Conservation (phyloP, 176 grass and related monocot genomes). For the Secale cereale region DNA sequence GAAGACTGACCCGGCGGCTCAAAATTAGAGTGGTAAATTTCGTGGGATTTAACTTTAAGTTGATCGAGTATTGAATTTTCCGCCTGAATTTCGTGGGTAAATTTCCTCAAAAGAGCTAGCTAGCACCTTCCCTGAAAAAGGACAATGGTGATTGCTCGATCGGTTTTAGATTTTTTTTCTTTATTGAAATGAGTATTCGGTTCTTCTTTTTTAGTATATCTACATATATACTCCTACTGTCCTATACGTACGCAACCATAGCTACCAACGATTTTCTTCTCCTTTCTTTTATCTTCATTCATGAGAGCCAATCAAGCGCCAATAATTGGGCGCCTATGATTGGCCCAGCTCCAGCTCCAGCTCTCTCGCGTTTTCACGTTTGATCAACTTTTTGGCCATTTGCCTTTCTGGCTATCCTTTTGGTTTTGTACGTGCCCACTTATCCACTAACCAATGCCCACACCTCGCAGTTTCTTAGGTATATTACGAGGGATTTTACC, state of each 20-base stretch:
- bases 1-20: no score
- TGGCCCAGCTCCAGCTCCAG: neutral
- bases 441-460: constrained; percentile 17
- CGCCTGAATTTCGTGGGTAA: no score
- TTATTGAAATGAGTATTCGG: no score
- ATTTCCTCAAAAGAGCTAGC: no score
- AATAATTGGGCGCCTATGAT: constrained; percentile 32
- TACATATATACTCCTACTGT: constrained; percentile 1
- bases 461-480: neutral
- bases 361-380: neutral
- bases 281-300: neutral
- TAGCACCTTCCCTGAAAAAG: neutral
- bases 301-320: constrained; percentile 21
- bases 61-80: no score
- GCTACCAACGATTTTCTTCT: neutral
- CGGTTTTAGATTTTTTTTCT: neutral
- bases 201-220: neutral
- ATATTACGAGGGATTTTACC: neutral
- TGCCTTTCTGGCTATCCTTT: neutral
- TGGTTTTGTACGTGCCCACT: neutral
- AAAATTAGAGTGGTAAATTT: no score
- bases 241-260: neutral
- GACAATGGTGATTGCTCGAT: neutral
- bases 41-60: no score
- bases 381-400: neutral